Percentiles rank a stretch among this genome's conserved stretches.
Conservation (phyloP, 2,329 filamentous ascomycete species). For the Calonectria hongkongensis region DNA sequence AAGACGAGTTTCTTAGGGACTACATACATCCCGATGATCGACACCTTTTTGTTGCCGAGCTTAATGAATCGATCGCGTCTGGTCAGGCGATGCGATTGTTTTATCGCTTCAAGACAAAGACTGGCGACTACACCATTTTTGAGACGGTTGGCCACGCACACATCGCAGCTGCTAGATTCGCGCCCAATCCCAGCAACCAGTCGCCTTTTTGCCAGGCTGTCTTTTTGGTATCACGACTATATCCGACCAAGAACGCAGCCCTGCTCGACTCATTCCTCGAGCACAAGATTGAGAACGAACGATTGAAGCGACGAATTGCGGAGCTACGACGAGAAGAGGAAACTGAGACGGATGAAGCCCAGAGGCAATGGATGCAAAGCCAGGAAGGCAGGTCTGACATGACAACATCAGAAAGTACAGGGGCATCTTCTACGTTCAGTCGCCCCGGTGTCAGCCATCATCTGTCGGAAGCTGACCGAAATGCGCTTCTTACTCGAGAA, state of each 20-base stretch:
- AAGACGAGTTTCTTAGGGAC: slow-evolving; percentile 85
- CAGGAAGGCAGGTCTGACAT: slow-evolving; percentile 74
- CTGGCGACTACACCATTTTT: slow-evolving; percentile 85
- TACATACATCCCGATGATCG: slow-evolving; percentile 91
- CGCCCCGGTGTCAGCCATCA: slow-evolving; percentile 61
- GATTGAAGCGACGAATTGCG: slow-evolving; percentile 87
- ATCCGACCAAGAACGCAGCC: slow-evolving; percentile 90
- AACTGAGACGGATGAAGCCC: slow-evolving; percentile 82
- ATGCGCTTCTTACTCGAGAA: slow-evolving; percentile 81
- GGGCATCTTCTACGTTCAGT: slow-evolving; percentile 59
- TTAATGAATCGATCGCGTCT: slow-evolving; percentile 90
- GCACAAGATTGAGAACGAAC: slow-evolving; percentile 97
- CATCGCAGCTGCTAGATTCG: slow-evolving; percentile 81
- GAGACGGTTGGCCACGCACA: slow-evolving; percentile 96
- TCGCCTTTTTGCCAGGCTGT: slow-evolving; percentile 88
- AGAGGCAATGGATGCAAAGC: slow-evolving; percentile 76
- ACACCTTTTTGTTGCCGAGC: slow-evolving; percentile 87
- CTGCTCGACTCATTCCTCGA: slow-evolving; percentile 95
- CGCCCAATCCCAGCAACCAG: slow-evolving; percentile 77
- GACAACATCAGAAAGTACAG: slow-evolving; percentile 68
- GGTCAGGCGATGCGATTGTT: slow-evolving; percentile 89
- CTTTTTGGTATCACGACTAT: slow-evolving; percentile 94
- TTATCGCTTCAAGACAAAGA: slow-evolving; percentile 86
- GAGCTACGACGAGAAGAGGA: slow-evolving; percentile 91
- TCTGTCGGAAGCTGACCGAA: slow-evolving; percentile 82